Base-by-base conservation (phyloP, 768 basidiomycete genomes). In the Calocybe indica region DNA sequence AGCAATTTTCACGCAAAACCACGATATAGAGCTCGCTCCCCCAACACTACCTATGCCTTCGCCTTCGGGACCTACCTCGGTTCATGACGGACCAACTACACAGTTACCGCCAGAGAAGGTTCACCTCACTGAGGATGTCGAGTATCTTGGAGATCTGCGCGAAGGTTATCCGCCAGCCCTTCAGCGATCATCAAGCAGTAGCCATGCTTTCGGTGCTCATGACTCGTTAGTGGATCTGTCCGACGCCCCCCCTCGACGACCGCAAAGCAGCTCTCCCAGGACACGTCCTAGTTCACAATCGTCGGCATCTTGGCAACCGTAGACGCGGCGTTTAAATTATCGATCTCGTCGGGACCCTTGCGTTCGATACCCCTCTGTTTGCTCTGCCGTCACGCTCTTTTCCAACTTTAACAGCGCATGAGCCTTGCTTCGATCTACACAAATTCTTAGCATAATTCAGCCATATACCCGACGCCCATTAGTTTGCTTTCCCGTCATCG, bases 1-100 rank as follows among this genome's bases (percentile, higher is more conserved):
- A 14, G 85, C 88, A 32, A 82, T 88, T 55, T 85, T 90, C 61
- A 74, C 85, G 3, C 71, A 79, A 48, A 52, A 68, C 5, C 67
- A 66, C 38, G 73, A 76, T 47, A 66, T 78, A 40, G 76, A 77
- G 54, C 61, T 76, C 9, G 68, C 69, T 37, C 22, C 22, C 22
- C 22, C 22, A 22, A 53, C 61, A 36, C 51, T 66, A 7, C 53
- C 62, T 37, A 48, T 61, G 13, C 50, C 61, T 11, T 10, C 42
- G n/a, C 55, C 58, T 31, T 60, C 59, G 15, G 50, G 60, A 40
- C 46, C 56, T 13, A 42, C 59, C 31, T 62, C 65, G 9, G 43
- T 63, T 31, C 54, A 56, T 40, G 60, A 42, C 34, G 56, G 43
- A 36, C 47, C 59, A 35, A 40, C 52, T 33, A 52, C 57, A 41